These are phyloP conservation scores for Leccinum olivaceopallidum DNA, from an alignment of 768 basidiomycete genomes.

Conservation along the genomic window DNA sequence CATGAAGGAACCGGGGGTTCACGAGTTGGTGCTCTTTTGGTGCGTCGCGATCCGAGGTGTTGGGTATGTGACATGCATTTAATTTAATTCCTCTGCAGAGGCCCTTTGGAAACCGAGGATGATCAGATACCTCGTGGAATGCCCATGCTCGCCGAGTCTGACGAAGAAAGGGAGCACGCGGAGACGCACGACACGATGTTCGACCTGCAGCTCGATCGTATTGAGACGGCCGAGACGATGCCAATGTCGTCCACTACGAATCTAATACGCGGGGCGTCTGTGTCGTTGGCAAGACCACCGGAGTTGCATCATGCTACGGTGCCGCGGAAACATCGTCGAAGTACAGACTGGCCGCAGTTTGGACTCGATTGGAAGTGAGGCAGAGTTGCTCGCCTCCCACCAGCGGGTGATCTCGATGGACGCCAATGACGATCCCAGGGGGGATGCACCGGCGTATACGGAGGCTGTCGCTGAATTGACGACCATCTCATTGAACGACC, in stretches of 20 bases:
- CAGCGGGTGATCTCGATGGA: conserved; percentile 12
- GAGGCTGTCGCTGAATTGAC: conserved; percentile 36
- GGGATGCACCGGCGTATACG: conserved; percentile 69
- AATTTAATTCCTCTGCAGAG: conserved; percentile 16
- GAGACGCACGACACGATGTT: conserved; percentile 11
- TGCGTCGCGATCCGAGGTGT: conserved; percentile 22
- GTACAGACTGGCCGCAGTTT: conserved; percentile 19
- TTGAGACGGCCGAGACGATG: conserved; percentile 28
- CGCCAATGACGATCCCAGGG: conserved; percentile 43
- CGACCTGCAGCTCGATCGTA: conserved; percentile 21
- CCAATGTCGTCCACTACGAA: conserved; percentile 23
- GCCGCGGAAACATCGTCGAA: conserved; percentile 12
- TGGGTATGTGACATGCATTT: neutral
- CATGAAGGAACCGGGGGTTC: conserved; percentile 82
- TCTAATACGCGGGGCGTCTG: conserved; percentile 16
- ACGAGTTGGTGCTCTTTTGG: conserved; percentile 72
- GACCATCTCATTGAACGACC: conserved; percentile 20
- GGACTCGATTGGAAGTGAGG: conserved; percentile 24
- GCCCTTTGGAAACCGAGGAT: conserved; percentile 23
- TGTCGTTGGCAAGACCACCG: conserved; percentile 14
- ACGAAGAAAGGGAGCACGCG: conserved; percentile 24
- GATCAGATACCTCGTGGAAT: conserved; percentile 15
- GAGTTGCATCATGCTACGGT: conserved; percentile 6
- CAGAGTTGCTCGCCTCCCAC: conserved; percentile 23
- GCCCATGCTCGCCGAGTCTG: conserved; percentile 19